phyloP scores from a whole-genome alignment of 306 rosid genomes.

The Cucumis hystrix region DNA sequence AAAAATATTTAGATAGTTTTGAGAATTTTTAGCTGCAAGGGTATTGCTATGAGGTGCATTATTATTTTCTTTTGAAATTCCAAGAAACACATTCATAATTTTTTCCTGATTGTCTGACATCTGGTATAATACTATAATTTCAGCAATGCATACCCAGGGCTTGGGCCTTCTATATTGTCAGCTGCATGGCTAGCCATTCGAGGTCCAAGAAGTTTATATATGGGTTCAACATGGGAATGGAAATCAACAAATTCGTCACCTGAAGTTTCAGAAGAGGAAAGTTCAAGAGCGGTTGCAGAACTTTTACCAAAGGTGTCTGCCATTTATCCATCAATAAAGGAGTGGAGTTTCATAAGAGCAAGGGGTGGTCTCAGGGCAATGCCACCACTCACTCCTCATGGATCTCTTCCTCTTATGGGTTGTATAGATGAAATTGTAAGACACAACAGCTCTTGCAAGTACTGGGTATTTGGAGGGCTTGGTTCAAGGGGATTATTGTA shows the following conservation, averaged over 20 bases:
- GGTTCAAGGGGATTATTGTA: constrained; percentile 88
- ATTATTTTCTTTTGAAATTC: not conserved
- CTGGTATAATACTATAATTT: constrained; percentile 6
- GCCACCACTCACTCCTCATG: constrained; percentile 75
- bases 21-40: not conserved
- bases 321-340: constrained; percentile 52
- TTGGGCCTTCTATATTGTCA: constrained; percentile 66
- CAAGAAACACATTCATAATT: not conserved
- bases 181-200: constrained; percentile 83
- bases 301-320: constrained; percentile 63
- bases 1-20: not conserved
- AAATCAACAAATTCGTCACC: constrained; percentile 57
- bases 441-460: constrained; percentile 26
- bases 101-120: not conserved
- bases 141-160: constrained; percentile 53
- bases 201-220: constrained; percentile 37
- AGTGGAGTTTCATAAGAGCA: constrained; percentile 59
- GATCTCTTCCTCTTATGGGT: constrained; percentile 87
- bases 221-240: constrained; percentile 98
- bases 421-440: constrained; percentile 48
- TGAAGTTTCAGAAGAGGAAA: constrained; percentile 46
- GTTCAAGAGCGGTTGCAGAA: constrained; percentile 39
- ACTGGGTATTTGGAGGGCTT: constrained; percentile 86
- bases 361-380: constrained; percentile 94
- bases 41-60: not conserved